phyloP scores from a whole-genome alignment of 2,329 filamentous ascomycete genomes.

The Dactylellina leptospora region DNA sequence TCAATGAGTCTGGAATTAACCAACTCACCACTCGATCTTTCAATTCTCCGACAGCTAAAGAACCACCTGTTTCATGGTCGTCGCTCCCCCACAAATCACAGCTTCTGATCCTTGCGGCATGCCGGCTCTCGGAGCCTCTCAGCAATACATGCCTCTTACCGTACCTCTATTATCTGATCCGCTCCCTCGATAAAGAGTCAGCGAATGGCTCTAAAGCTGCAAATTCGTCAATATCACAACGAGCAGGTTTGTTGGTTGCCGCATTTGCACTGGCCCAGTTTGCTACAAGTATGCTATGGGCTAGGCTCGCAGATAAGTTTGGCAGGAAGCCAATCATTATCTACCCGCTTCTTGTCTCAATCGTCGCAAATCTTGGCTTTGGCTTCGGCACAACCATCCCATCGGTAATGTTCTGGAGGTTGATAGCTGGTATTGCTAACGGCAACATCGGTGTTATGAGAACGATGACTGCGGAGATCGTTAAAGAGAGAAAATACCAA shows the following conservation, averaged over 20 bases:
- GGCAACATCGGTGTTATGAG: constrained; percentile 79
- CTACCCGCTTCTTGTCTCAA: constrained; percentile 77
- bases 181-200: constrained; percentile 68
- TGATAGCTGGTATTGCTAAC: constrained; percentile 73
- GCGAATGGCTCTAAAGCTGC: constrained; percentile 59
- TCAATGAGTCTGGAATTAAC: not conserved
- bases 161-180: constrained; percentile 90
- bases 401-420: constrained; percentile 72
- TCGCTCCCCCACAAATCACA: constrained; percentile 80
- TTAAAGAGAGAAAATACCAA: constrained; percentile 73
- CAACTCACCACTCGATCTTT: not conserved
- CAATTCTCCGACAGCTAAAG: constrained; percentile 10
- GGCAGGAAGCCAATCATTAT: constrained; percentile 82
- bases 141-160: constrained; percentile 79
- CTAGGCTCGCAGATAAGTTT: constrained; percentile 71
- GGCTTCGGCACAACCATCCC: constrained; percentile 73
- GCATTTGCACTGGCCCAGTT: constrained; percentile 86
- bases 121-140: constrained; percentile 81
- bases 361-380: constrained; percentile 73
- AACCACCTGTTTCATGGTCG: constrained; percentile 71
- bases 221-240: constrained; percentile 74
- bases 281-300: constrained; percentile 83
- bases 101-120: constrained; percentile 78
- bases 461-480: constrained; percentile 77
- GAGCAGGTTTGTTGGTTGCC: constrained; percentile 81